Evolutionary conservation across 257 asterid species (phyloP).

Genomic region (Verbascum thapsus): DNA sequence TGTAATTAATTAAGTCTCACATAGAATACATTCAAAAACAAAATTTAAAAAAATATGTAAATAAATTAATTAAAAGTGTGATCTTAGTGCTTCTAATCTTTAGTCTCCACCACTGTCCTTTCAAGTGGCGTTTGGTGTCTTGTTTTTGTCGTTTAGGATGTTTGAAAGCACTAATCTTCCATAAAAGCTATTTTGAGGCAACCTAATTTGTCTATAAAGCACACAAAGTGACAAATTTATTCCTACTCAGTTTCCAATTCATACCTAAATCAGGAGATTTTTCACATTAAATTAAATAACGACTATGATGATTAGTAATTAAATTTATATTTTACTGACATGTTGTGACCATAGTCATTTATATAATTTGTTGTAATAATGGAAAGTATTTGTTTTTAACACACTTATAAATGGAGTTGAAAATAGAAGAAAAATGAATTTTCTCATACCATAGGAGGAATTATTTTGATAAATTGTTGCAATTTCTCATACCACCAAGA

Average conservation of each 20-base stretch:
- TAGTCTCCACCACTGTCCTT: slow-evolving; percentile 48
- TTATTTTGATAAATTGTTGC: too few relatives aligned
- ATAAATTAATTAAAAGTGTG: neutral
- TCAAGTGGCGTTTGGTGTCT: slow-evolving; percentile 46
- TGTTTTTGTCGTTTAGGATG: slow-evolving; percentile 53
- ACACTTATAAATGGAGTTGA: too few relatives aligned
- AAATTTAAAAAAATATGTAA: neutral
- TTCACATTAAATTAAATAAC: neutral
- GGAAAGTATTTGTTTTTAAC: too few relatives aligned
- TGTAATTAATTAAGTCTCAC: too few relatives aligned
- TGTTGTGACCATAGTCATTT: too few relatives aligned
- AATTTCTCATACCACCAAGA: too few relatives aligned
- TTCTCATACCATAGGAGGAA: too few relatives aligned
- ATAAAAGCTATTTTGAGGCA: slow-evolving; percentile 32
- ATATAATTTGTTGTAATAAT: too few relatives aligned
- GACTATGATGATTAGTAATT: too few relatives aligned
- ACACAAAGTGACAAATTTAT: neutral
- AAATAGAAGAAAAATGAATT: too few relatives aligned
- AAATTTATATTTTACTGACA: too few relatives aligned
- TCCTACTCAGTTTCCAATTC: neutral
- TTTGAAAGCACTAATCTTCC: slow-evolving; percentile 49
- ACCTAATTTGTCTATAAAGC: slow-evolving; percentile 25
- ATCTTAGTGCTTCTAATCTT: slow-evolving; percentile 41
- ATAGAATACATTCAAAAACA: too few relatives aligned
- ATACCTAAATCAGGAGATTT: neutral